These are phyloP conservation scores for Salix koriyanagi DNA, from an alignment of 345 rosid species.

Conservation along the genomic window DNA sequence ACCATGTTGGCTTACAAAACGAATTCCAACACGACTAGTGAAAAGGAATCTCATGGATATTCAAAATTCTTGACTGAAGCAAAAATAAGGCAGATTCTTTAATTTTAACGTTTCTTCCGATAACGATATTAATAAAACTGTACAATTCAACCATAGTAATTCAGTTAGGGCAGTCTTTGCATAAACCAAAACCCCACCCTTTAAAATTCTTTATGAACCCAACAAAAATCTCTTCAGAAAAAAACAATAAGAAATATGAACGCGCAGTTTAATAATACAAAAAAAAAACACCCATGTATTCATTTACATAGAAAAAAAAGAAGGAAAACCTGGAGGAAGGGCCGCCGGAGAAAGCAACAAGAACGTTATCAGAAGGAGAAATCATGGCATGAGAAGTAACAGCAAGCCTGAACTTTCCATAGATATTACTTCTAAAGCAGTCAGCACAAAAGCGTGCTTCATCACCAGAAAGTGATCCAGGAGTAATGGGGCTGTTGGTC, in stretches of 20 bases:
- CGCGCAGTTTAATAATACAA: not conserved
- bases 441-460: constrained; percentile 60
- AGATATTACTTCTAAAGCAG: constrained; percentile 72
- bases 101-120: not conserved
- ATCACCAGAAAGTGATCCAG: constrained; percentile 23
- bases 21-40: not conserved
- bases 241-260: not conserved
- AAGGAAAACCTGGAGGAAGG: constrained; percentile 65
- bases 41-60: not conserved
- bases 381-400: constrained; percentile 83
- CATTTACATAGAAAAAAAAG: not conserved
- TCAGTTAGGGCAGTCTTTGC: no score
- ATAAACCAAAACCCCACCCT: not conserved
- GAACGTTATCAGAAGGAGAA: constrained; percentile 80
- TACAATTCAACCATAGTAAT: no score
- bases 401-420: constrained; percentile 77
- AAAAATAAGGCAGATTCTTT: no score
- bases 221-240: no score
- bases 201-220: no score
- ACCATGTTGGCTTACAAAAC: not conserved
- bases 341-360: constrained; percentile 94
- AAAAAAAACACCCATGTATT: not conserved
- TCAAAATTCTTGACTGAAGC: not conserved
- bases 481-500: constrained; percentile 41
- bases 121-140: no score